Evolutionary conservation across 371 early-diverging fungal species (phyloP).

Genomic region (Mucor sp.): DNA sequence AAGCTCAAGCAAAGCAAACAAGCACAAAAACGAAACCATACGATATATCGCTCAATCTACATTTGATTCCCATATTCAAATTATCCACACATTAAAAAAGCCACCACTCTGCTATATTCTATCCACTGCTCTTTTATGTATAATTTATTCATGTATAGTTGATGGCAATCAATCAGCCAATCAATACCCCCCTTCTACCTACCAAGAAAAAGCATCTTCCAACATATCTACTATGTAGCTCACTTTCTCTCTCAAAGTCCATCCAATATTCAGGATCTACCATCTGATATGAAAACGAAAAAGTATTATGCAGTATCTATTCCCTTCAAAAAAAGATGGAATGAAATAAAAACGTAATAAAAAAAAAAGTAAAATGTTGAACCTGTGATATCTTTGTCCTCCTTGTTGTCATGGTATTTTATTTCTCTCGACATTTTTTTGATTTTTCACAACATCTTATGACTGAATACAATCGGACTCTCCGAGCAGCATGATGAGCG

Average conservation of each 20-base stretch:
- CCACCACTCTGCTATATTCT: not conserved
- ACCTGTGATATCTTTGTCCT: not conserved
- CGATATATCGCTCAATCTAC: too few species aligned
- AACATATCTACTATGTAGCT: not conserved
- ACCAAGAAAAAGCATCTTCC: not conserved
- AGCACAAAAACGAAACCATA: too few species aligned
- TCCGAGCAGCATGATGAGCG: not conserved
- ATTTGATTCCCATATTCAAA: not conserved
- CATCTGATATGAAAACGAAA: not conserved
- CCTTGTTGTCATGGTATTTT: not conserved
- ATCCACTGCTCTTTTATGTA: not conserved
- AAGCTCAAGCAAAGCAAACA: too few species aligned
- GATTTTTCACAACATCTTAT: conserved; percentile 3
- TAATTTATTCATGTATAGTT: not conserved
- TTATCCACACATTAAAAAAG: not conserved
- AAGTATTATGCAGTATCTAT: not conserved
- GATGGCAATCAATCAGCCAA: not conserved
- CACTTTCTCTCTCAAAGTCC: not conserved
- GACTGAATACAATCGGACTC: not conserved
- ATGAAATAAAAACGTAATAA: not conserved
- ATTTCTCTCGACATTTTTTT: not conserved
- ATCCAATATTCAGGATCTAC: not conserved
- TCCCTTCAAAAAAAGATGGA: not conserved
- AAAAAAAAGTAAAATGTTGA: not conserved
- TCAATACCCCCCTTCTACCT: not conserved